Base-by-base conservation (phyloP, 2,329 filamentous ascomycete genomes). In the Triangularia verruculosa region DNA sequence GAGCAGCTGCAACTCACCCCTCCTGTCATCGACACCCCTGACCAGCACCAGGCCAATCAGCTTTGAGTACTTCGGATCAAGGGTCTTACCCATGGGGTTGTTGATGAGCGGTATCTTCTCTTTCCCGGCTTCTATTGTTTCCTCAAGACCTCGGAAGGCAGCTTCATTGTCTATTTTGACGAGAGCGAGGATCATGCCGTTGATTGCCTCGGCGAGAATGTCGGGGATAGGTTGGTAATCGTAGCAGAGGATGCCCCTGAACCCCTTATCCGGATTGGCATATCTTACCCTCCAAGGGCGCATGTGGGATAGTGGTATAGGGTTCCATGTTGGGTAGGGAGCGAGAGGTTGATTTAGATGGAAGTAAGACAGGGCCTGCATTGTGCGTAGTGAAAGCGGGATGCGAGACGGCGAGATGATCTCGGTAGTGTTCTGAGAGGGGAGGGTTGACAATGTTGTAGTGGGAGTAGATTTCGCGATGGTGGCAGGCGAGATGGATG, bases 311-410 rank as follows among this genome's bases (percentile, higher is more conserved):
- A 93, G 75, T 0, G 89, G 83, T 0, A 76, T 78, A 0, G 79
- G 64, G 59, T 82, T 77, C 84, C 87, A 91, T 58, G 47, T n/a
- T 69, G 67, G 61, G 3, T 28, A 62, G 56, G 57, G 30, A 51
- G 67, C 58, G 55, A 27, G 61, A 43, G 5, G n/a, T n/a, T n/a
- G n/a, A n/a, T n/a, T n/a, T n/a, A 79, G 68, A 72, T 94, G 91
- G 70, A 94, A 92, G 70, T 93, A 94, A 0, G 90, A 88, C 82
- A 92, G 88, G n/a, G 83, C 86, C 69, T 93, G 89, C 89, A 94
- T 92, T 5, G 83, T 82, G 58, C 89, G 80, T 2, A 91, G 75
- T 65, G 93, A 87, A 0, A 85, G 81, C 0, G 89, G 83, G 9
- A 87, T 90, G 39, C 88, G 80, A 2, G 83, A 78, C 1, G 80